A percentile compares a stretch with the other conserved stretches of the same genome.
Evolutionary conservation across 768 basidiomycete genomes (phyloP).

Genomic region (Agaricus subrufescens): DNA sequence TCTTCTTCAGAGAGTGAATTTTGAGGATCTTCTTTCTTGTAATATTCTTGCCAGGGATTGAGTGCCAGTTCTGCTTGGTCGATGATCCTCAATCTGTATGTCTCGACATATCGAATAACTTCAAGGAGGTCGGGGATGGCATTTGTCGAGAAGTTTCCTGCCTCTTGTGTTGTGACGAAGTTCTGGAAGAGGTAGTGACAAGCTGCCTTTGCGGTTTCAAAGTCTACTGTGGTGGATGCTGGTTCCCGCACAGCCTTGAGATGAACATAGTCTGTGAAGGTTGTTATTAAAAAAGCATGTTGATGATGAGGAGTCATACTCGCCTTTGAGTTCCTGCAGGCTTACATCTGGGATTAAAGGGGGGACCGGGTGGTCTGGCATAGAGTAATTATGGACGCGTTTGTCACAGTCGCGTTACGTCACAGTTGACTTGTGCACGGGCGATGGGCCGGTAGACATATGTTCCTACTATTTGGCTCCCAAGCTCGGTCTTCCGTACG

Average conservation of each 20-base stretch:
- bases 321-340: not conserved
- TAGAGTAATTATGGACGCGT: not conserved
- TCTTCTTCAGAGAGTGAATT: slow-evolving; percentile 1
- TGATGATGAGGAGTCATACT: not conserved
- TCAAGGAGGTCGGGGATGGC: slow-evolving; percentile 14
- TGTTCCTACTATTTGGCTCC: not conserved
- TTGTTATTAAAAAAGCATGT: not conserved
- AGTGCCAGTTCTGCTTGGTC: slow-evolving; percentile 7
- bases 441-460: not conserved
- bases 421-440: slow-evolving; percentile 8
- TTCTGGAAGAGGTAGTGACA: slow-evolving; percentile 1
- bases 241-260: not conserved
- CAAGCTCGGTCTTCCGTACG: slow-evolving; percentile 1
- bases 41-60: not conserved
- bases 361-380: not conserved
- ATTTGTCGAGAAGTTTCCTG: slow-evolving; percentile 1
- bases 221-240: not conserved
- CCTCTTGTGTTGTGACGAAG: slow-evolving; percentile 1
- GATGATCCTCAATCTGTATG: slow-evolving; percentile 10
- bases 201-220: not conserved
- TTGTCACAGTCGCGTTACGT: slow-evolving; percentile 12
- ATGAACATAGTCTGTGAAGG: slow-evolving; percentile 2
- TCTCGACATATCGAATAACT: slow-evolving; percentile 8
- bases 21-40: not conserved
- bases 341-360: not conserved